Base-by-base conservation (phyloP, 2,329 filamentous ascomycete genomes). In the Verticillium dahliae region DNA sequence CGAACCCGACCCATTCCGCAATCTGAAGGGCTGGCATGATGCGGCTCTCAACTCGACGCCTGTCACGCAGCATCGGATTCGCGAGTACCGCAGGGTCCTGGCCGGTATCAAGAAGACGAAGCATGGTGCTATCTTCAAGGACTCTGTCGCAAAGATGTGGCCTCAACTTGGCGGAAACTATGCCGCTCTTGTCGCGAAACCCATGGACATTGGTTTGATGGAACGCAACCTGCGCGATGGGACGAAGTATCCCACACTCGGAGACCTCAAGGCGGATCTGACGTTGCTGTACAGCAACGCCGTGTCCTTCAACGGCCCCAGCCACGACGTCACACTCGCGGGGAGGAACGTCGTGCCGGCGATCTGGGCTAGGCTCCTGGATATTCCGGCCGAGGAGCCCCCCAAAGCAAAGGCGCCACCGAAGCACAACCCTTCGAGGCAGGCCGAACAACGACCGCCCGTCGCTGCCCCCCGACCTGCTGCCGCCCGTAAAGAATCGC, bases 21-120 rank as follows among this genome's bases (percentile, higher is more conserved):
- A 50, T 18, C 4, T 50, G 45, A 50, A 50, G 11, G 45, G 45
- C 27, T 76, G 82, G 71, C 72, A 73, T 18, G 78, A 83, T 60
- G 57, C 72, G 0, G 73, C 76, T 3, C 75, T 79, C 1, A 77
- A 81, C 67, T 73, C 74, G 59, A 76, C 45, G 45, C 45, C 45
- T 4, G 45, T 50, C 45, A 50, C 45, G 9, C 45, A n/a, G 1
- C 80, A 81, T 60, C 86, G 90, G 67, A 81, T 80, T 61, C 84
- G 84, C 59, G 87, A 86, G 67, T 80, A 90, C 54, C 76, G 88
- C 38, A 85, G 86, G 64, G 81, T 88, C 37, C 77, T 94, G 59
- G 88, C 86, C 37, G 87, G 89, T 59, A 81, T 94, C 61, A 96
- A 96, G 78, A 95, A 96, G 75, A 93, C 91, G 56, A 92, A 94